Evolutionary conservation across 2,329 filamentous ascomycete species (phyloP), one percentile per base, ranked within the genome.

Genomic region (Phialophora chinensis): DNA sequence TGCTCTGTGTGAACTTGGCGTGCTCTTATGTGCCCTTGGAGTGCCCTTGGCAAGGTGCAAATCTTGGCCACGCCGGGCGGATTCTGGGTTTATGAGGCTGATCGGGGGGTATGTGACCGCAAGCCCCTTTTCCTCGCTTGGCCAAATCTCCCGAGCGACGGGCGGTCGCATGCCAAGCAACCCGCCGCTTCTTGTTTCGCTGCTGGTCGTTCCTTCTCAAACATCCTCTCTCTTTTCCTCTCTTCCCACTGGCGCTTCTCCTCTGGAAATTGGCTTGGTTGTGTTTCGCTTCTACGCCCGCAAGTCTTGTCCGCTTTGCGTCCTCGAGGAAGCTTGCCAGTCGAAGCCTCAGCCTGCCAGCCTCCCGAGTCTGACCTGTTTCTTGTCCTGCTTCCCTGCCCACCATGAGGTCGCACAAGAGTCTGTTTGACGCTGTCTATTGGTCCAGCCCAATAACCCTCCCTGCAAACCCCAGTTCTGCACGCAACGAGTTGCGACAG

Each of bases 91-190:
- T 50, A 50, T 25, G 44, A 49, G 44, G 44, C 44, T 49, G 44
- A 50, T 50, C 12, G 35, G 35, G 35, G 35, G 17, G 14, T 14
- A 17, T 17, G 17, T 44, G 17, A 11, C 5, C 17, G 6, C 38
- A 44, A 7, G 38, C 17, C 14, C 38, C 17, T 50, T 29, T 47
- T 17, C 35, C n/a, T 49, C 27, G 62, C 62, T 63, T 63, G 62
- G 54, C 62, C 54, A 53, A 63, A 63, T 63, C 44, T 63, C 62
- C 62, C 53, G 29, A 53, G 10, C 27, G 27, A 25, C 27, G 53
- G 53, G 27, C 27, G 53, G 53, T 55, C 17, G 53, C 53, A 23
- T 14, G 53, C 53, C 53, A 55, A 55, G 53, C 29, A 55, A 29
- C 53, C 53, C 53, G 53, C 53, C 53, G 17, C 53, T 35, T 29